phyloP scores from a whole-genome alignment of 1,139 yeast genomes.

The Candida sp. region DNA sequence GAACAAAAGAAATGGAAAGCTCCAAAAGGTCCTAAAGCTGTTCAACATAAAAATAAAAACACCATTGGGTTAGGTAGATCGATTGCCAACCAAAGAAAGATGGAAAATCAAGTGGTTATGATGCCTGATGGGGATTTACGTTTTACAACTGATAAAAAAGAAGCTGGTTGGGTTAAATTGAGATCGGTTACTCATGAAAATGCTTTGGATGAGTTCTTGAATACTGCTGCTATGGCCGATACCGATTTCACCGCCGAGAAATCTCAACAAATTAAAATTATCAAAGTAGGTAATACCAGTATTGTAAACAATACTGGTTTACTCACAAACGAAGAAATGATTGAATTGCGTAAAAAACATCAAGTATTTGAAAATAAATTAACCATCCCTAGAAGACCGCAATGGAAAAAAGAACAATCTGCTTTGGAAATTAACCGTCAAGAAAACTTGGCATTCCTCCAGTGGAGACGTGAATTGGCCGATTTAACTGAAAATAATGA shows the following conservation, averaged over 20 bases:
- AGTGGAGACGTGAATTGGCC: conserved; percentile 93
- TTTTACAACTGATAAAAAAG: conserved; percentile 78
- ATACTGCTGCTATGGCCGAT: conserved; percentile 93
- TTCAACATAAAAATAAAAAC: conserved; percentile 79
- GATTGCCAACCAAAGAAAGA: conserved; percentile 69
- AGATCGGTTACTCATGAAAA: conserved; percentile 94
- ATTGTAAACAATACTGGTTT: conserved; percentile 46
- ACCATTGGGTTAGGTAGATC: conserved; percentile 83
- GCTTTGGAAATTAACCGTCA: conserved; percentile 77
- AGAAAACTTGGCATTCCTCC: conserved; percentile 87
- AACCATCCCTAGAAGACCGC: conserved; percentile 94
- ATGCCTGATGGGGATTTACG: conserved; percentile 86
- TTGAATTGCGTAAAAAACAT: conserved; percentile 61
- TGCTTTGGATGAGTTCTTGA: conserved; percentile 89
- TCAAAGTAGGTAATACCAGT: conserved; percentile 65
- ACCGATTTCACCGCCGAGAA: conserved; percentile 95
- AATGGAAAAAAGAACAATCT: conserved; percentile 74
- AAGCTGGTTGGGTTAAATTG: conserved; percentile 85
- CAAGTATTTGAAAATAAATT: conserved; percentile 73
- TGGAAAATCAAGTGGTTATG: conserved; percentile 65
- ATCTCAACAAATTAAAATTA: conserved; percentile 78
- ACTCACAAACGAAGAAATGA: conserved; percentile 66
- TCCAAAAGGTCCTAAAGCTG: conserved; percentile 91
- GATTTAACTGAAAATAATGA: conserved; percentile 78
- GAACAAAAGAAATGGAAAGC: conserved; percentile 53